These are phyloP conservation scores for Lodderomyces elongisporus DNA, from an alignment of 1,139 yeast species.

Conservation along the genomic window DNA sequence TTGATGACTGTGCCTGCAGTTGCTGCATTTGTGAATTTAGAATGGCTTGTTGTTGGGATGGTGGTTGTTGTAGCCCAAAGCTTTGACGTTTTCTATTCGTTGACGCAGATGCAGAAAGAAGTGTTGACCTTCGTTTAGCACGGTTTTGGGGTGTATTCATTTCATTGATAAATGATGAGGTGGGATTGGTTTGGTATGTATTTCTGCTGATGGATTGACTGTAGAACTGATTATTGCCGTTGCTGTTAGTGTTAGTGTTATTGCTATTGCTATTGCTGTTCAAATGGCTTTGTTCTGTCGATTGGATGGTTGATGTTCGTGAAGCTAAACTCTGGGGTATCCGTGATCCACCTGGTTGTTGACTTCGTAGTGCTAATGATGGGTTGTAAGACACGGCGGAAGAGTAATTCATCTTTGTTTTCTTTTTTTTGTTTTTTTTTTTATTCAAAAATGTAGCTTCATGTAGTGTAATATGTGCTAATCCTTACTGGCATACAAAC, in stretches of 20 bases:
- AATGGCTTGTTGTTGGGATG: constrained; percentile 2
- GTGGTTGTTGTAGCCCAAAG: constrained; percentile 7
- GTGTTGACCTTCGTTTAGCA: constrained; percentile 27
- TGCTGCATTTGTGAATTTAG: constrained; percentile 1
- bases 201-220: background rate
- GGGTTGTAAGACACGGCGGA: constrained; percentile 4
- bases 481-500: no score
- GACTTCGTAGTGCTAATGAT: constrained; percentile 5
- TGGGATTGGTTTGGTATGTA: background rate
- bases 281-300: background rate
- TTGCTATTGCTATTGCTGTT: background rate
- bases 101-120: constrained; percentile 38
- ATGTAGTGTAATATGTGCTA: no score
- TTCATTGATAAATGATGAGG: constrained; percentile 1
- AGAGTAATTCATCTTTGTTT: constrained; percentile 4
- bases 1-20: background rate
- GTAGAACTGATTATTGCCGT: constrained; percentile 1
- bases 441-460: background rate
- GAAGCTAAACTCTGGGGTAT: background rate
- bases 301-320: constrained; percentile 1
- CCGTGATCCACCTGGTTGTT: constrained; percentile 1
- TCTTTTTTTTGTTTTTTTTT: background rate
- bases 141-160: constrained; percentile 4
- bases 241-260: background rate
- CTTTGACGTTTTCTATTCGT: constrained; percentile 32